Conservation (phyloP, 257 asterid genomes). For the Jaltomata sinuosa region DNA sequence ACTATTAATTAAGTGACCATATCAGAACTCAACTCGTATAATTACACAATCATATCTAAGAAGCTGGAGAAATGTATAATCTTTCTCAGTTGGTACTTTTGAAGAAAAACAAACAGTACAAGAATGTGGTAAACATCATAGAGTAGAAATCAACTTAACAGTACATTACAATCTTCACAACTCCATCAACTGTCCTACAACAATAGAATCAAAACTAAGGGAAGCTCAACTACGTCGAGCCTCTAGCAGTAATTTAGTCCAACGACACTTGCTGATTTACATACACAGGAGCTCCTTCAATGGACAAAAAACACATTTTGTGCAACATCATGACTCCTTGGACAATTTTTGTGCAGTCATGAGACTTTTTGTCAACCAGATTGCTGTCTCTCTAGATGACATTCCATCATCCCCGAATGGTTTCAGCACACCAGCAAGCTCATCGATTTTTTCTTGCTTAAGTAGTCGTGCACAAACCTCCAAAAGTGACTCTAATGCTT, state of each 20-base stretch:
- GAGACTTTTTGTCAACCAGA: conserved; percentile 84
- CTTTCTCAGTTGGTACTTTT: neutral
- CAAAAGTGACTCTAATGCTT: conserved; percentile 86
- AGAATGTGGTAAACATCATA: neutral
- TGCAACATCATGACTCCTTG: conserved; percentile 26
- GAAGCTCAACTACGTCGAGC: neutral
- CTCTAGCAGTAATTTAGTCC: neutral
- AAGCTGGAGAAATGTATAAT: neutral
- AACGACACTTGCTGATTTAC: neutral
- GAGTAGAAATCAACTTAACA: neutral
- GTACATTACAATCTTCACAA: neutral
- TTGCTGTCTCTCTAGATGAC: conserved; percentile 91
- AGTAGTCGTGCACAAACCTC: conserved; percentile 78
- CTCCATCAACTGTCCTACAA: neutral
- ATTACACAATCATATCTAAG: neutral
- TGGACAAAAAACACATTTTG: neutral
- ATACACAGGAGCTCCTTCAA: neutral
- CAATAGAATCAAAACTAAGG: neutral
- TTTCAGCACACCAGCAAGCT: conserved; percentile 74
- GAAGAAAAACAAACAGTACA: neutral
- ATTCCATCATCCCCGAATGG: conserved; percentile 83
- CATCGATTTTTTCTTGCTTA: conserved; percentile 81
- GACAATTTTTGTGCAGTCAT: conserved; percentile 57
- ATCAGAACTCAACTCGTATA: neutral
- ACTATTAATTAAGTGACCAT: neutral